Evolutionary conservation across 805 yeast species (phyloP).

Genomic region (Candida multigemmis): DNA sequence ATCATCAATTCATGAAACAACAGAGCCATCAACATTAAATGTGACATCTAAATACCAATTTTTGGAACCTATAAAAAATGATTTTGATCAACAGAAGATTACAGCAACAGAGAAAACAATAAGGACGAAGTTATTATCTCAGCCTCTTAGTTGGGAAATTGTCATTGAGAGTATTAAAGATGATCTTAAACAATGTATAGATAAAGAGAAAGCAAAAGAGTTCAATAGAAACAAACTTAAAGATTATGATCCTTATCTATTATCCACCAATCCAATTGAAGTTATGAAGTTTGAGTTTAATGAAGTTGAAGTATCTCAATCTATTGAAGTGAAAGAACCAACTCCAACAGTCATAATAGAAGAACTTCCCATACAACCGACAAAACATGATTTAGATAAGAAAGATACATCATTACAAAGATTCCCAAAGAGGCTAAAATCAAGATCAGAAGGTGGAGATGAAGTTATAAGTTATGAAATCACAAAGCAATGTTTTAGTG

Average conservation of each 20-base stretch:
- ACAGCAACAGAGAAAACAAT: constrained; percentile 5
- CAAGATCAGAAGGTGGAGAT: constrained; percentile 10
- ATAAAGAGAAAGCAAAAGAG: constrained; percentile 23
- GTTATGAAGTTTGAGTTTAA: constrained; percentile 23
- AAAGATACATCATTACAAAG: neutral
- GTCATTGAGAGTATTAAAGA: constrained; percentile 21
- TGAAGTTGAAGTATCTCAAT: constrained; percentile 3
- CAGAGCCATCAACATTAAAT: too few species aligned
- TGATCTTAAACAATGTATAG: constrained; percentile 20
- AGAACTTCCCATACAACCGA: neutral
- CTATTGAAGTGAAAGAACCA: neutral
- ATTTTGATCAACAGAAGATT: constrained; percentile 14
- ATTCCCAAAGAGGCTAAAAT: constrained; percentile 3
- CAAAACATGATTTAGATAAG: constrained; percentile 8
- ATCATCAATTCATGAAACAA: too few species aligned
- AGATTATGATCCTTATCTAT: constrained; percentile 42
- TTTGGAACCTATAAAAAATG: constrained; percentile 19
- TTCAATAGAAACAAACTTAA: constrained; percentile 32
- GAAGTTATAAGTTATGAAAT: constrained; percentile 14
- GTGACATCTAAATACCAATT: too few species aligned
- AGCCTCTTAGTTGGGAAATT: constrained; percentile 13
- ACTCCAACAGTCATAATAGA: neutral
- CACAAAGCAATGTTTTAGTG: constrained; percentile 14
- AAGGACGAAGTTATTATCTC: constrained; percentile 4
- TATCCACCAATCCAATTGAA: constrained; percentile 42